Evolutionary conservation across 805 yeast species (phyloP), one percentile per base, ranked within the genome.

Genomic region (Candida broadrunensis): DNA sequence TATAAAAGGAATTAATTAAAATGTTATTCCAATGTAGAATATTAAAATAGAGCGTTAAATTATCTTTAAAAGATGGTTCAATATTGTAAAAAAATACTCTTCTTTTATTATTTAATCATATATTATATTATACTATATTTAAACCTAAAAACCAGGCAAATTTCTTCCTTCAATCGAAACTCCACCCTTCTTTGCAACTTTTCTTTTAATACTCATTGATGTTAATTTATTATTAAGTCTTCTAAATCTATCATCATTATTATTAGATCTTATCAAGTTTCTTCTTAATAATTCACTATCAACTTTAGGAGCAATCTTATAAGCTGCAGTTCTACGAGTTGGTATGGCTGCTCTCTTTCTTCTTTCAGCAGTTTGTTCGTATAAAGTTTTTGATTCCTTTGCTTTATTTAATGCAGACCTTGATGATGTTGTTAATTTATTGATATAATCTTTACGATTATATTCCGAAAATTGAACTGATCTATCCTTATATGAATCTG

Each of bases 301-400:
- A 47, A 85, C 85, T 56, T 74, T 81, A 41, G 98, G 98, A 1
- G 97, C 98, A 56, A 86, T 82, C 55, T 84, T 85, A 70, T 88
- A 90, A 44, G 91, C 95, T 12, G 88, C 80, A 3, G 93, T 84
- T 47, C 93, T 78, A 34, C 91, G 89, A 26, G 84, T 81, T n/a
- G 98, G 98, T 37, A 93, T 91, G 30, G 96, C 96, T 3, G 98
- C 97, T 62, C 98, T 78, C 63, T 86, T 86, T 65, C 97, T 79
- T 64, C 96, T 78, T 49, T 82, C 88, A 8, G 97, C 97, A 52
- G 87, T 83, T 59, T 85, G 90, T 66, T 89, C 96, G 55, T 89
- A 90, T 45, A 86, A 71, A 2, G 90, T 62, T 61, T 76, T 82
- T 33, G 67, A 61, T 58, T 62, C 73, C 47, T 54, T 62, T 21